These are phyloP conservation scores for Monsonia emarginata DNA, from an alignment of 441 rosid species.

Conservation along the genomic window DNA sequence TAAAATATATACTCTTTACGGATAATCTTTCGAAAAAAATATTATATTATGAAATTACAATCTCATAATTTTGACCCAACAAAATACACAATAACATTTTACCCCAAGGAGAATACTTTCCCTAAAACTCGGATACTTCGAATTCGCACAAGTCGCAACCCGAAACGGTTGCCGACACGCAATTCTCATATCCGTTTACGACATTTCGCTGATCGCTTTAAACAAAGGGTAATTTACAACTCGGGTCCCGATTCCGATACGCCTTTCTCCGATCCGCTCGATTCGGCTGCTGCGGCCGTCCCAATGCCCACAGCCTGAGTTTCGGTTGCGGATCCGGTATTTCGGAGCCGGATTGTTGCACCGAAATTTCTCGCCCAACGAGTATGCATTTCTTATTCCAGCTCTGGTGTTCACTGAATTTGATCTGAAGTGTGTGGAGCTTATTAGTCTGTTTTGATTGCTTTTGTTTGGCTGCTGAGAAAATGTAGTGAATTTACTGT, in stretches of 20 bases:
- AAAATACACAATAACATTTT: neutral
- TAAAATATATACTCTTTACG: too few species aligned
- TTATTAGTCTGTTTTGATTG: neutral
- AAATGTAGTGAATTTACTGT: neutral
- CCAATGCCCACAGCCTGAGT: neutral
- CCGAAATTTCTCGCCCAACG: neutral
- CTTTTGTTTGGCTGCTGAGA: neutral
- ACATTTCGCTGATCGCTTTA: neutral
- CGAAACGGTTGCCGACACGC: slow-evolving; percentile 3
- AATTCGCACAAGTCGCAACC: neutral
- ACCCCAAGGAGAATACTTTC: too few species aligned
- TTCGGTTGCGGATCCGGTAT: neutral
- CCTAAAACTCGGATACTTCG: neutral
- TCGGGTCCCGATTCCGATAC: slow-evolving; percentile 1
- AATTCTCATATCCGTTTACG: neutral
- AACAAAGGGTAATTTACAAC: neutral
- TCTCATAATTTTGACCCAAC: too few species aligned
- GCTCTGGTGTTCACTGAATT: neutral
- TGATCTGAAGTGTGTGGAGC: neutral
- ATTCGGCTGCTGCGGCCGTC: neutral
- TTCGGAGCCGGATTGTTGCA: neutral
- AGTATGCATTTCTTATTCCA: neutral
- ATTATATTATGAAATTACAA: too few species aligned
- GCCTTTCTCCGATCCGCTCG: neutral
- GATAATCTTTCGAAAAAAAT: too few species aligned